phyloP scores from a whole-genome alignment of 2,329 filamentous ascomycete species.

The Alternaria conjuncta region DNA sequence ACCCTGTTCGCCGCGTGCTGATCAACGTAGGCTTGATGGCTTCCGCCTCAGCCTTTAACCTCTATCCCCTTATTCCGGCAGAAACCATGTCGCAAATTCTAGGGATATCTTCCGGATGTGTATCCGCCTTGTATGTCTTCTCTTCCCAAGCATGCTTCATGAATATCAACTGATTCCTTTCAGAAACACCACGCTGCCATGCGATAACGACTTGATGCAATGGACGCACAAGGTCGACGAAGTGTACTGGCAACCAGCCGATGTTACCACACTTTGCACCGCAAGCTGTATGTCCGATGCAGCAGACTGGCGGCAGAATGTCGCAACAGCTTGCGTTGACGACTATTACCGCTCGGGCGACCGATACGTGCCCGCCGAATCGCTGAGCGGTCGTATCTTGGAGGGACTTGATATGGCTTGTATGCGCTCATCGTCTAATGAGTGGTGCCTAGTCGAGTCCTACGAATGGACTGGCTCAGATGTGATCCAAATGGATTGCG shows the following conservation, averaged over 20 bases:
- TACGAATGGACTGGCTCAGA: neutral
- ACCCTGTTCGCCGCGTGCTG: no score
- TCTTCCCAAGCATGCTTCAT: no score
- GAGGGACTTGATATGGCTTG: neutral
- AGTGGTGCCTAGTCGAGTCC: constrained; percentile 4
- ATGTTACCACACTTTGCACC: neutral
- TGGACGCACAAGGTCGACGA: neutral
- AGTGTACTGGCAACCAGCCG: neutral
- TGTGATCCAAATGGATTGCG: neutral
- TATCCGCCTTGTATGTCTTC: no score
- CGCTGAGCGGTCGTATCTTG: neutral
- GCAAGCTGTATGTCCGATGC: no score
- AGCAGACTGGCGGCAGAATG: no score
- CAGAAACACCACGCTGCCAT: neutral
- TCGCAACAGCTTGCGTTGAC: neutral
- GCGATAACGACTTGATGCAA: neutral
- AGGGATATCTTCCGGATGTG: no score
- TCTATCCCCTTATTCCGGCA: no score
- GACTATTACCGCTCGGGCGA: neutral
- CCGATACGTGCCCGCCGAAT: neutral
- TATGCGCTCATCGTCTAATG: neutral
- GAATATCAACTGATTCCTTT: neutral
- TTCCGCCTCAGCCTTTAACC: no score
- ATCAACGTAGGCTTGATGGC: no score
- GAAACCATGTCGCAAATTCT: no score